Conservation (phyloP, 768 basidiomycete species). For the Termitomyces sp. region DNA sequence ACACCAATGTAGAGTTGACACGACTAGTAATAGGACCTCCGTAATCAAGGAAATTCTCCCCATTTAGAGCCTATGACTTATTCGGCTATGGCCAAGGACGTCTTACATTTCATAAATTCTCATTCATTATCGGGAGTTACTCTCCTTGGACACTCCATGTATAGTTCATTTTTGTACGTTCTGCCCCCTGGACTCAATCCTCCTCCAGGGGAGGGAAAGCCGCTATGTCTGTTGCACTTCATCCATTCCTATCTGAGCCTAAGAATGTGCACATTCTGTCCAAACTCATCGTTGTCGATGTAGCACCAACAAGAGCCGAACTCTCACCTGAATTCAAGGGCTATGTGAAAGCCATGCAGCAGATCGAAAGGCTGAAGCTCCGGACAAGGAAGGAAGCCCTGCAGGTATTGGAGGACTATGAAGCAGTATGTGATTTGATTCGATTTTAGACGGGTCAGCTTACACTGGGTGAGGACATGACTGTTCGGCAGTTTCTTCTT, state of each 20-base stretch:
- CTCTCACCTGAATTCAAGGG: slow-evolving; percentile 54
- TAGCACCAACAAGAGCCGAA: slow-evolving; percentile 53
- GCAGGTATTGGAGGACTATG: slow-evolving; percentile 51
- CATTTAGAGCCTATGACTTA: slow-evolving; percentile 70
- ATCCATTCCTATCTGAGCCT: slow-evolving; percentile 26
- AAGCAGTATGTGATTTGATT: slow-evolving; percentile 40
- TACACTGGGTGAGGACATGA: slow-evolving; percentile 44
- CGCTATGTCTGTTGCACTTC: slow-evolving; percentile 61
- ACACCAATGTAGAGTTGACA: background rate
- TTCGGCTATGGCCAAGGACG: slow-evolving; percentile 66
- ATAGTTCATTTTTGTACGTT: slow-evolving; percentile 17
- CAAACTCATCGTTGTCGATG: slow-evolving; percentile 69
- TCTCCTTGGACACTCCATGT: slow-evolving; percentile 88
- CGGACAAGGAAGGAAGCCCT: slow-evolving; percentile 60
- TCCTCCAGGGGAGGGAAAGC: slow-evolving; percentile 71
- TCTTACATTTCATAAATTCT: slow-evolving; percentile 56
- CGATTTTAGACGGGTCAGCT: background rate
- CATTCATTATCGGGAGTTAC: slow-evolving; percentile 52
- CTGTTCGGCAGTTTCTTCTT: slow-evolving; percentile 69
- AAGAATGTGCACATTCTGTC: slow-evolving; percentile 28
- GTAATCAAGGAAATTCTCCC: slow-evolving; percentile 80
- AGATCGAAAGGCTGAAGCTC: slow-evolving; percentile 49
- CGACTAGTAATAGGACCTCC: slow-evolving; percentile 35
- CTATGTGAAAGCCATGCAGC: slow-evolving; percentile 67
- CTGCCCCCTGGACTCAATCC: background rate